These are phyloP conservation scores for Pseudocercospora vitis DNA, from an alignment of 2,329 filamentous ascomycete genomes.

Conservation along the genomic window DNA sequence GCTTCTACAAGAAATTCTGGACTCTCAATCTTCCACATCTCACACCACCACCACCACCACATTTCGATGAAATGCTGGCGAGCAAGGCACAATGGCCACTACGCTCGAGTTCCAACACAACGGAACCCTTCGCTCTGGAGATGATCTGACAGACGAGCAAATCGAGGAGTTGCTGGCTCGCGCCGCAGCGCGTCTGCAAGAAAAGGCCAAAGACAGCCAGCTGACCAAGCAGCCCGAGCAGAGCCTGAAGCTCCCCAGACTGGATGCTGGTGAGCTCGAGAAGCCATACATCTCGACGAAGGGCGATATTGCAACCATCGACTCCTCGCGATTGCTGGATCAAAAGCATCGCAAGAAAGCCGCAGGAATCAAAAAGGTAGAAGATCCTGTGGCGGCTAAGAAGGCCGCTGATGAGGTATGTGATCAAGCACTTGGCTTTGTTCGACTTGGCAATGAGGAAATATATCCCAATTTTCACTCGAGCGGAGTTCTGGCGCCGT, in stretches of 20 bases:
- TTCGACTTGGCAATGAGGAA: constrained; percentile 70
- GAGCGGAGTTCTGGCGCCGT: constrained; percentile 75
- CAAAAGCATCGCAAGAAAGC: constrained; percentile 45
- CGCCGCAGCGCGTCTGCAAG: constrained; percentile 60
- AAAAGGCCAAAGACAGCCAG: constrained; percentile 39
- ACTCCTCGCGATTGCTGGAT: constrained; percentile 53
- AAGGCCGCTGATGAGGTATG: constrained; percentile 55
- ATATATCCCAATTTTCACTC: constrained; percentile 67
- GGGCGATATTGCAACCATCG: constrained; percentile 54
- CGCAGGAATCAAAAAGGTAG: constrained; percentile 54
- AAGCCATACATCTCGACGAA: constrained; percentile 57
- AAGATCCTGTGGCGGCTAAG: constrained; percentile 53
- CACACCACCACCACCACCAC: not conserved
- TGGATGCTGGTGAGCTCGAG: constrained; percentile 50
- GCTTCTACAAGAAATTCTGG: not conserved
- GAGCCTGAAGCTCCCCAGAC: constrained; percentile 51
- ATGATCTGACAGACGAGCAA: constrained; percentile 61
- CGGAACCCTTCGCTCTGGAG: constrained; percentile 8
- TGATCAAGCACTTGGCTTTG: constrained; percentile 36
- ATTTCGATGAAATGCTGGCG: constrained; percentile 4
- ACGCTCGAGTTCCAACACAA: not conserved
- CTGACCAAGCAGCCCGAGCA: constrained; percentile 27
- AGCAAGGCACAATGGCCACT: constrained; percentile 4
- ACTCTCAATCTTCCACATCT: not conserved
- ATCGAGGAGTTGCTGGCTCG: constrained; percentile 63